phyloP scores from a whole-genome alignment of 495 filamentous ascomycete genomes.

The Talaromyces thailandensis region DNA sequence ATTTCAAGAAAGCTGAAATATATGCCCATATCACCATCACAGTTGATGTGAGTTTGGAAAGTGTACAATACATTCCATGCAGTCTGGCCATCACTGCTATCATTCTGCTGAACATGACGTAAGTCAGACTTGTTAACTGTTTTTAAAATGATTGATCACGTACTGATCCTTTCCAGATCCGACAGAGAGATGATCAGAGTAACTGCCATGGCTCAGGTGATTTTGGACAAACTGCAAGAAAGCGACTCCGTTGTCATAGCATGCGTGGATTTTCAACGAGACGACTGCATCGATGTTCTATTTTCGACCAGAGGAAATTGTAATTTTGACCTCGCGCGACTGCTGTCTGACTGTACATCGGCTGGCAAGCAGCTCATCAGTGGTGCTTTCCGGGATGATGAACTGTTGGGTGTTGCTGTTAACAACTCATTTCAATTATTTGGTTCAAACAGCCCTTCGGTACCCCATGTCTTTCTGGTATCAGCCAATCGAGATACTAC shows the following conservation, averaged over 20 bases:
- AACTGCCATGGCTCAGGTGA: not conserved
- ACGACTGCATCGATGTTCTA: not conserved
- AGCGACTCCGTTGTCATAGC: not conserved
- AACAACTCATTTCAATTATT: not conserved
- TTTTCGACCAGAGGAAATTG: not conserved
- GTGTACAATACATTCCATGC: constrained; percentile 11
- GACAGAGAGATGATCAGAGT: not conserved
- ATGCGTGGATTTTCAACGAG: not conserved
- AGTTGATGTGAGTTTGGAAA: constrained; percentile 15
- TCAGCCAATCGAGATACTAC: not conserved
- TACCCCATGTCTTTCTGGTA: not conserved
- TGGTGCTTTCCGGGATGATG: not conserved
- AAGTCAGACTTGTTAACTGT: not conserved
- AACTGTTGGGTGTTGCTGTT: not conserved
- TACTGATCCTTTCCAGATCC: not conserved
- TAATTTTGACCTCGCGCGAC: not conserved
- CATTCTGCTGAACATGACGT: constrained; percentile 11
- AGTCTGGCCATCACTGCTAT: constrained; percentile 3
- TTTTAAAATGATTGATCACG: not conserved
- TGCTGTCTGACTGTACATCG: not conserved
- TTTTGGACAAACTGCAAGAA: not conserved
- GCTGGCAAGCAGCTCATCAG: not conserved
- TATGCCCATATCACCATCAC: constrained; percentile 16
- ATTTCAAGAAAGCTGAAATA: constrained; percentile 9
- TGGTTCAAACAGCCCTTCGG: not conserved